Base-by-base conservation (phyloP, 768 basidiomycete species). In the Mrakia blollopis region DNA sequence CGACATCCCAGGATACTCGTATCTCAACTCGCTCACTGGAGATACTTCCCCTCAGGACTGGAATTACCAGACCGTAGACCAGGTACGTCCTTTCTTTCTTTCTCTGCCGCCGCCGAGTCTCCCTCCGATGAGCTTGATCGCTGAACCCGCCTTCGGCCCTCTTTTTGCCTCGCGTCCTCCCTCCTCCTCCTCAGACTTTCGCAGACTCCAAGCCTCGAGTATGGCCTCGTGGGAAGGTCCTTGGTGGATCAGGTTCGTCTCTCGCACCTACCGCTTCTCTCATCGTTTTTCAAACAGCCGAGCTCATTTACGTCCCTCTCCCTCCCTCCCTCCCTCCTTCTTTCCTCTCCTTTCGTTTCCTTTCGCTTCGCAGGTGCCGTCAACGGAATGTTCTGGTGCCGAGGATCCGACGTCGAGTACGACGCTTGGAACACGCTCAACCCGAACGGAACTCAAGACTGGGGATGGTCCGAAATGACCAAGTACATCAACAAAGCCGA, bases 301-400 rank as follows among this genome's bases (percentile, higher is more conserved):
- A 65, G 14, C 21, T 21, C 14, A 60, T n/a, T n/a, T n/a, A 14
- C 28, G 30, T 21, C 32, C 11, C 32, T 9, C 32, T 35, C 30
- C 44, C 44, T 30, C 32, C 35, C 62, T n/a, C n/a, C 13, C 62
- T 28, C 28, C 14, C 6, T 37, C 18, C 32, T 37, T 37, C 63
- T 14, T 35, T 14, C 18, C 63, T 11, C 37, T 37, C 65, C 18
- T 32, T 16, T n/a, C 39, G 44, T 13, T 44, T 44, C 44, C 23
- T 8, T 63, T 37, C 30, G 37, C 37, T 23, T 14, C 23, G 18
- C 65, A 68, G 65, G 65, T 37, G 89, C 90, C 23, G 85, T 91
- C 73, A 92, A 92, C 82, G 90, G 89, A 69, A 86, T 91, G 86
- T 91, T 89, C 84, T 84, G 87, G 79, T 80, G 82, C 63, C 52